A percentile compares a stretch with the other conserved stretches of the same genome.
These are phyloP conservation scores for Corchorus olitorius DNA, from an alignment of 345 rosid species.

Conservation along the genomic window DNA sequence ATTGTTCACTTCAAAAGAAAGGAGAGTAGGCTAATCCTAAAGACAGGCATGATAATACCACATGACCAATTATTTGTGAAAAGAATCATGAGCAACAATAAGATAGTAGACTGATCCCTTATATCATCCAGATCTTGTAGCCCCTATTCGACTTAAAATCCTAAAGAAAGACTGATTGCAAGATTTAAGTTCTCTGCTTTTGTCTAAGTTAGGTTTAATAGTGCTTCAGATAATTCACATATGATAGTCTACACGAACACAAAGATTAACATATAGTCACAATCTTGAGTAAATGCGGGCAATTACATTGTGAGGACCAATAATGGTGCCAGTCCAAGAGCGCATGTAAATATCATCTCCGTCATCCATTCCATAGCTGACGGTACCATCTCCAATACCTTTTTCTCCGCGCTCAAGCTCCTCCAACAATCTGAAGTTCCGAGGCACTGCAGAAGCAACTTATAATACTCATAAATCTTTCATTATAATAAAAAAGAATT, in stretches of 20 bases:
- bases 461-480: neutral
- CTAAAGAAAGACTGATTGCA: neutral
- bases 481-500: neutral
- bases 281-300: constrained; percentile 20
- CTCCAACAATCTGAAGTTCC: constrained; percentile 82
- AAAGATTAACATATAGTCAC: constrained; percentile 2
- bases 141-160: neutral
- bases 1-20: neutral
- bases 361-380: constrained; percentile 95
- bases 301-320: constrained; percentile 89
- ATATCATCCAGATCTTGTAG: neutral
- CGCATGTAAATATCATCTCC: constrained; percentile 92
- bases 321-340: constrained; percentile 92
- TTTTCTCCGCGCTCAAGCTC: constrained; percentile 96
- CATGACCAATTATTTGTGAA: neutral
- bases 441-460: constrained; percentile 54
- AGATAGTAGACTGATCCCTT: neutral
- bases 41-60: neutral
- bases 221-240: constrained; percentile 11
- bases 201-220: neutral
- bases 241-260: neutral
- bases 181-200: neutral
- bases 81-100: neutral
- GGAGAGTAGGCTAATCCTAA: neutral
- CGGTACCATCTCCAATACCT: constrained; percentile 88